Percentiles rank a stretch among this genome's conserved stretches.
phyloP scores from a whole-genome alignment of 2,329 filamentous ascomycete genomes.

The Xylaria sp. region DNA sequence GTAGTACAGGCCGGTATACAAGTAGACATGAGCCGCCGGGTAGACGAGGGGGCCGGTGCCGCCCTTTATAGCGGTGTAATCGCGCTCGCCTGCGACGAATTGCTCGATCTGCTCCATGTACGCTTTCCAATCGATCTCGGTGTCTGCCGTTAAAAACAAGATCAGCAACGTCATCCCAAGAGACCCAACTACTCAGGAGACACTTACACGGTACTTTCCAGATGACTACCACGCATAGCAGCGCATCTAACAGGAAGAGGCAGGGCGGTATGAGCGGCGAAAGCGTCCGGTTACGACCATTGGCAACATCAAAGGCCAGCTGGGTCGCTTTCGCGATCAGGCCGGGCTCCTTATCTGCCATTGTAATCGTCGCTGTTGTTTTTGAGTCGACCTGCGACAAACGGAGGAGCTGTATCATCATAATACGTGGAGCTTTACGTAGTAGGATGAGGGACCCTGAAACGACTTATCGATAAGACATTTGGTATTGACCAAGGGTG shows the following conservation, averaged over 20 bases:
- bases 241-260: constrained; percentile 75
- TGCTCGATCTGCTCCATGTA: constrained; percentile 95
- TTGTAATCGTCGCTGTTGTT: constrained; percentile 27
- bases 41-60: constrained; percentile 95
- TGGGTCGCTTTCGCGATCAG: constrained; percentile 46
- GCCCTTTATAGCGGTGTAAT: constrained; percentile 87
- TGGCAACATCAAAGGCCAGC: constrained; percentile 57
- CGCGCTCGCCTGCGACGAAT: constrained; percentile 83
- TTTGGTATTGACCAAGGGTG: too few relatives aligned
- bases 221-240: constrained; percentile 79
- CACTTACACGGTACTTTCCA: constrained; percentile 83
- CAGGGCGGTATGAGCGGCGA: constrained; percentile 65
- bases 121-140: constrained; percentile 96
- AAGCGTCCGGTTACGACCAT: constrained; percentile 59
- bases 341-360: constrained; percentile 43
- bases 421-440: constrained; percentile 29
- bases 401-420: constrained; percentile 23
- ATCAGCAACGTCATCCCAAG: neutral
- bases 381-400: constrained; percentile 22
- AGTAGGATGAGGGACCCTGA: neutral
- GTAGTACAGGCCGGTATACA: constrained; percentile 82
- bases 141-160: constrained; percentile 65
- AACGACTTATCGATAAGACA: constrained; percentile 32
- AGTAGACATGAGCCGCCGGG: constrained; percentile 92
- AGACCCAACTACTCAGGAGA: neutral